A percentile compares a stretch with the other conserved stretches of the same genome.
phyloP scores from a whole-genome alignment of 2,329 filamentous ascomycete species.

The Monosporascus sp. region DNA sequence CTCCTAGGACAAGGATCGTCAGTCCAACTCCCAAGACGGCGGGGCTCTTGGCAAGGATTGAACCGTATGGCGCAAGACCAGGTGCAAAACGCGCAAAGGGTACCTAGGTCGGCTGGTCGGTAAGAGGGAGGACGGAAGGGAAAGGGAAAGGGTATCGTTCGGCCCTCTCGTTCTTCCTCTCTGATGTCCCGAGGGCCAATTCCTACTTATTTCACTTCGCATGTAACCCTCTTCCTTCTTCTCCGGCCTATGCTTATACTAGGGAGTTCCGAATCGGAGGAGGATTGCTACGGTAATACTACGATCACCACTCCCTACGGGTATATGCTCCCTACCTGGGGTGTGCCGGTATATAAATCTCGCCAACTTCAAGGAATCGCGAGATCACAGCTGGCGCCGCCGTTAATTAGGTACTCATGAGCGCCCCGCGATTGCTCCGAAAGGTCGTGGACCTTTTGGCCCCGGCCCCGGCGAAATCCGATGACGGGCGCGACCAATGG shows the following conservation, averaged over 20 bases:
- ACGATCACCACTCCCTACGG: no score
- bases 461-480: slow-evolving; percentile 31
- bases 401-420: not conserved
- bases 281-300: not conserved
- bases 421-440: not conserved
- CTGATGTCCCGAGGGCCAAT: not conserved
- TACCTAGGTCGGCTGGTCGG: not conserved
- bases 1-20: not conserved
- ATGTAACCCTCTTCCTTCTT: not conserved
- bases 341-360: not conserved
- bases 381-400: no score
- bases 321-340: not conserved
- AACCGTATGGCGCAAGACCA: not conserved
- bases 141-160: no score
- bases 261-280: not conserved
- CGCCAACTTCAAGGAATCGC: not conserved
- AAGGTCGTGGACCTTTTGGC: slow-evolving; percentile 29
- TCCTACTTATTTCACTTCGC: not conserved
- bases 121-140: no score
- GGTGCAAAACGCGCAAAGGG: not conserved
- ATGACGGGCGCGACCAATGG: slow-evolving; percentile 48
- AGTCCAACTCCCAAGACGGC: not conserved
- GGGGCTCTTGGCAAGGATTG: not conserved
- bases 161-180: not conserved
- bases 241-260: not conserved